Evolutionary conservation across 768 basidiomycete species (phyloP), one percentile per base, ranked within the genome.

Genomic region (Rhodosporidiobolus odoratus): DNA sequence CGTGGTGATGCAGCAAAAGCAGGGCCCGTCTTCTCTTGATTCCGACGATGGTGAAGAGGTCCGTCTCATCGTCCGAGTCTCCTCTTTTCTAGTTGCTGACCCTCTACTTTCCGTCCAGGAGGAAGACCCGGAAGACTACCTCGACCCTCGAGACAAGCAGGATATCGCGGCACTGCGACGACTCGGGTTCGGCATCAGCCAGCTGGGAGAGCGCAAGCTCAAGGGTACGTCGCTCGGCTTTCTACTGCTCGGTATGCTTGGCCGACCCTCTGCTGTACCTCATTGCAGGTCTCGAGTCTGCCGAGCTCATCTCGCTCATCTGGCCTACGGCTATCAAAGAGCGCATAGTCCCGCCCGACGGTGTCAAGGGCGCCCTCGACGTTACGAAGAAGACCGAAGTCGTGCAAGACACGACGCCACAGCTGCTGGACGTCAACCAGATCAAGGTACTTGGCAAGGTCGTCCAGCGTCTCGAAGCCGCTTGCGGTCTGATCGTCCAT

Each of bases 181-280:
- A 32, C 83, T 93, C 75, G 88, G 88, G 1, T 82, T 92, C 45
- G 81, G 83, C 41, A 84, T 93, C 65, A 83, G 87, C 40, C 83
- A 84, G n/a, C 84, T 94, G 25, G 95, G 96, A 8, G 92, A 97
- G 80, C 84, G 88, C 72, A 92, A 91, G 78, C 85, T 98, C 71
- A 98, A 98, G 80, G 96, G 96, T 71, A 6, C 45, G 69, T 23
- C 48, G 7, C n/a, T 25, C 32, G 12, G 0, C n/a, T 25, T 41
- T 4, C 25, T 43, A 8, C 17, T 37, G 1, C 7, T 7, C 23
- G 1, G 2, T 23, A 1, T 35, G 2, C 0, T 21, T 35, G 16
- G 16, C 4, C 25, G 27, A 58, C 27, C 0, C 32, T 40, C 4
- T 2, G 16, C 58, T 16, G 8, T 8, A 25, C 13, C 12, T 10